Conservation (phyloP, 2,329 filamentous ascomycete species). For the Sporothrix luriei region DNA sequence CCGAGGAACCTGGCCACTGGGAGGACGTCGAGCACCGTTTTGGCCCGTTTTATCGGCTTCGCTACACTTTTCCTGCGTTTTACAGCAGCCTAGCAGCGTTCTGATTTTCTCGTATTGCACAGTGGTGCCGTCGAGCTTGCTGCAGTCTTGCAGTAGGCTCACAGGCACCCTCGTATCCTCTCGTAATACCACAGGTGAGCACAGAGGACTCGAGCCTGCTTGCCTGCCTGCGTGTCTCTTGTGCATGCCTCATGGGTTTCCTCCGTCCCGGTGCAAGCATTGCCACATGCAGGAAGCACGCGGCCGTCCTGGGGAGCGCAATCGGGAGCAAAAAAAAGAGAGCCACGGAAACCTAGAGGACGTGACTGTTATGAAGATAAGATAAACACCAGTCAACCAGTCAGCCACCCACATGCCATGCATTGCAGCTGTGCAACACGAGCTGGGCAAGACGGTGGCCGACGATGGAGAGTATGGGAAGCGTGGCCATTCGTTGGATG, state of each 20-base stretch:
- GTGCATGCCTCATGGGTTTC: constrained; percentile 26
- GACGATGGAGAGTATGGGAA: neutral
- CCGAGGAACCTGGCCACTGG: constrained; percentile 14
- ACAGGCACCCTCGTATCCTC: neutral
- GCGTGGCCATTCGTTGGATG: neutral
- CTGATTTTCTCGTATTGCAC: constrained; percentile 12
- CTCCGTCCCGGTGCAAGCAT: constrained; percentile 25
- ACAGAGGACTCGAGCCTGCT: too few species aligned
- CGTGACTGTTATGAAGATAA: neutral
- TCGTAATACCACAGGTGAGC: neutral
- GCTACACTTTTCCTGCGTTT: too few species aligned
- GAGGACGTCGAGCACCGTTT: neutral
- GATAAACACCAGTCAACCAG: neutral
- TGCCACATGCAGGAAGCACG: constrained; percentile 9
- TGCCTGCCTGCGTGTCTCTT: neutral
- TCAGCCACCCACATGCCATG: neutral
- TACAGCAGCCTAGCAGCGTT: constrained; percentile 10
- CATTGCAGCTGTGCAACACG: constrained; percentile 15
- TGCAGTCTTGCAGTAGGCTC: neutral
- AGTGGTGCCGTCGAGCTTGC: neutral
- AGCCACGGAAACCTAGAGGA: too few species aligned
- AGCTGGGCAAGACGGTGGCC: constrained; percentile 13
- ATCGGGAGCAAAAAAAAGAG: too few species aligned
- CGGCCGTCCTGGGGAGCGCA: neutral
- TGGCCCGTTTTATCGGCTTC: constrained; percentile 2